Evolutionary conservation across 176 grass and related monocot species (phyloP).

Genomic region (Aegilops speltoides): DNA sequence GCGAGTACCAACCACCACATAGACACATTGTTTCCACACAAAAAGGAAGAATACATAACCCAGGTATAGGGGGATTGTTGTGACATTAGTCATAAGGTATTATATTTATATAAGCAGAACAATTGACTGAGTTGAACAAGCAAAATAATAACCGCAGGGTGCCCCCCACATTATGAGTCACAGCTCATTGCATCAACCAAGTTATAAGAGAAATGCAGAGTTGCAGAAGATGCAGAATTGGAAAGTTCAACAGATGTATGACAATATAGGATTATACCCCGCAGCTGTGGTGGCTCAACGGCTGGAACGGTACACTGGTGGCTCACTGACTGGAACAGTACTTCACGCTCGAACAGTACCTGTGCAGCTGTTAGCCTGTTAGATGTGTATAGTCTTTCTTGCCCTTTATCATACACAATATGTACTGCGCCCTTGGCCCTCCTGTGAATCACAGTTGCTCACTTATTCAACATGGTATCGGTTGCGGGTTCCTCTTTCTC

Average conservation of each 20-base stretch:
- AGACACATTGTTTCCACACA: neutral
- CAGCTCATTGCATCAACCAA: neutral
- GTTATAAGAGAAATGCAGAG: neutral
- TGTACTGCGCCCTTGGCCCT: too few relatives aligned
- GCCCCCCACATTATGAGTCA: neutral
- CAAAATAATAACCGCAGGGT: conserved; percentile 19
- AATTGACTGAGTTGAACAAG: conserved; percentile 11
- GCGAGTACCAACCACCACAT: neutral
- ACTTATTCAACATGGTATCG: too few relatives aligned
- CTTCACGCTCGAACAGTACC: neutral
- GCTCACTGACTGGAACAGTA: too few relatives aligned
- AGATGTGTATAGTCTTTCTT: too few relatives aligned
- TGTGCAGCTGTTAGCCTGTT: too few relatives aligned
- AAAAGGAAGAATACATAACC: neutral
- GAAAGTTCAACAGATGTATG: neutral
- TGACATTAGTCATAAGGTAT: conserved; percentile 9
- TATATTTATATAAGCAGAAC: neutral
- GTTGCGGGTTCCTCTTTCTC: too few relatives aligned
- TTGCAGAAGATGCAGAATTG: neutral
- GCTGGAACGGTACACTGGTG: neutral
- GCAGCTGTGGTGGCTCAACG: neutral
- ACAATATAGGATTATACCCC: neutral
- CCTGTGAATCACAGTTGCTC: too few relatives aligned
- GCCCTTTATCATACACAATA: too few relatives aligned
- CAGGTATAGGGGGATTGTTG: neutral